phyloP scores from a whole-genome alignment of 2,329 filamentous ascomycete species.

The Corniculantispora saksenae region DNA sequence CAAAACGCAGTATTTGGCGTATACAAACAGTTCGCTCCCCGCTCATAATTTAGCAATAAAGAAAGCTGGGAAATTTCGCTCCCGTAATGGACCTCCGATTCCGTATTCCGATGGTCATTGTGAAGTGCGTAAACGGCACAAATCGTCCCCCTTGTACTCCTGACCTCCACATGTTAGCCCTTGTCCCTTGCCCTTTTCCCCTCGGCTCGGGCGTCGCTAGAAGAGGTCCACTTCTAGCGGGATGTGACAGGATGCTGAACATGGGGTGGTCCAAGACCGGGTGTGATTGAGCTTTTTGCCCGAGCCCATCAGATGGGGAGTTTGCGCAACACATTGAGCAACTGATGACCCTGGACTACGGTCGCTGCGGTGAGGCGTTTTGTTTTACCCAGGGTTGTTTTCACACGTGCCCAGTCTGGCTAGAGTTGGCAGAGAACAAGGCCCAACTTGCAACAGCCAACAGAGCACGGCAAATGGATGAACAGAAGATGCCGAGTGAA shows the following conservation, averaged over 20 bases:
- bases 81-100: background rate
- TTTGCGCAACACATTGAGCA: background rate
- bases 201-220: background rate
- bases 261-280: background rate
- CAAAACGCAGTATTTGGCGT: too few species aligned
- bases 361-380: slow-evolving; percentile 18
- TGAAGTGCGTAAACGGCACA: background rate
- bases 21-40: too few species aligned
- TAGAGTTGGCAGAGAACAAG: background rate
- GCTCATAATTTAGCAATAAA: too few species aligned
- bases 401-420: slow-evolving; percentile 6
- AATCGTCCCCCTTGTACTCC: background rate
- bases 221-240: slow-evolving; percentile 14
- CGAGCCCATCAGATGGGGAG: slow-evolving; percentile 14
- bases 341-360: background rate
- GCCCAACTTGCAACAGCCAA: background rate
- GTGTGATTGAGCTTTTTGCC: slow-evolving; percentile 14
- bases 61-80: background rate
- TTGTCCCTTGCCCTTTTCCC: background rate
- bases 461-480: background rate
- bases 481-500: too few species aligned
- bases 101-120: background rate
- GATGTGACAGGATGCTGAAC: slow-evolving; percentile 11
- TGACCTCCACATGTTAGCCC: background rate
- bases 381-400: slow-evolving; percentile 6